Conservation (phyloP, 129 eudicot genomes). For the Centaurea solstitialis region DNA sequence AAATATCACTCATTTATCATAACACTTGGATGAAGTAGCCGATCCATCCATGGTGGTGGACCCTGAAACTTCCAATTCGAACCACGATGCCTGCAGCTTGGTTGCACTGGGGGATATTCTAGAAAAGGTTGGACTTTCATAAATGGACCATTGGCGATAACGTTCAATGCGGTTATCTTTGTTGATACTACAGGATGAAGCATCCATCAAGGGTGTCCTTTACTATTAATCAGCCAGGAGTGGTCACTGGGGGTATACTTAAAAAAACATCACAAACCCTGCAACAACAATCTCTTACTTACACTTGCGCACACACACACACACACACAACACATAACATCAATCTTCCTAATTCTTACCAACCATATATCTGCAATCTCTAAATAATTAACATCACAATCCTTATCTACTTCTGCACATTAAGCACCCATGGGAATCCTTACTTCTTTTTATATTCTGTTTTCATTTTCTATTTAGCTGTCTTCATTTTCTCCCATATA, state of each 20-base stretch:
- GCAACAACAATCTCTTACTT: background rate
- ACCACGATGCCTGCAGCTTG: too few species aligned
- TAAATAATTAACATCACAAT: background rate
- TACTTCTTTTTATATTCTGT: background rate
- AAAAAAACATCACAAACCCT: background rate
- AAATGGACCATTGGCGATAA: too few species aligned
- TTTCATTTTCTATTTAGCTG: background rate
- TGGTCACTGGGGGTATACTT: background rate
- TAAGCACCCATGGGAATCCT: background rate
- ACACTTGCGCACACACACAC: too few species aligned
- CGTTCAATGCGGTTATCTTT: too few species aligned
- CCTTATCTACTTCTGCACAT: background rate
- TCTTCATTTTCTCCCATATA: background rate
- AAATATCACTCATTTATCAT: background rate
- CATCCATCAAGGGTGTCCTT: too few species aligned
- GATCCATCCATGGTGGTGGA: background rate
- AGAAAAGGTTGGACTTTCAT: too few species aligned
- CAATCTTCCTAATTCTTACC: background rate
- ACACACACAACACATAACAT: background rate
- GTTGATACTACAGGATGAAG: too few species aligned
- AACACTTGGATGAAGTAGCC: background rate
- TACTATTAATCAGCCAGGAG: background rate
- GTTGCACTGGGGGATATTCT: too few species aligned
- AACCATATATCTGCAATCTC: background rate
- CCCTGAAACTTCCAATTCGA: background rate